Evolutionary conservation across 495 filamentous ascomycete species (phyloP).

Genomic region (Neurospora sp.): DNA sequence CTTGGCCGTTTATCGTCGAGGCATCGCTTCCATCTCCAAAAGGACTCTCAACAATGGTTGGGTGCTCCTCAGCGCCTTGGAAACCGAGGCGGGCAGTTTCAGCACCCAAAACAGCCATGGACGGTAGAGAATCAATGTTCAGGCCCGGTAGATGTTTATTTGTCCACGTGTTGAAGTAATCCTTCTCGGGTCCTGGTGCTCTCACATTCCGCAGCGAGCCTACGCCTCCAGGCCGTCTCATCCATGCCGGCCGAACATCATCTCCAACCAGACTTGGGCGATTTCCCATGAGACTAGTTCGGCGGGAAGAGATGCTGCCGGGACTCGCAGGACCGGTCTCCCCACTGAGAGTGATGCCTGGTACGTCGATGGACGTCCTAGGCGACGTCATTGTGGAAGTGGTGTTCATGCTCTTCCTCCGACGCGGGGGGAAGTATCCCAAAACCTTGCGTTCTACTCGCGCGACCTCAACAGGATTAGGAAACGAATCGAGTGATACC

Average conservation of each 20-base stretch:
- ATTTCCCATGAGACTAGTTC: conserved; percentile 25
- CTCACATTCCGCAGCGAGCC: conserved; percentile 63
- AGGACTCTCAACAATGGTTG: conserved; percentile 40
- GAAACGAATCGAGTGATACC: conserved; percentile 65
- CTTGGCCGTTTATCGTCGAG: conserved; percentile 20
- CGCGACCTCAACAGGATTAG: conserved; percentile 69
- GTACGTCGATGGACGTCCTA: conserved; percentile 52
- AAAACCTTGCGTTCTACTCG: conserved; percentile 70
- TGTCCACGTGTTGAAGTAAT: conserved; percentile 71
- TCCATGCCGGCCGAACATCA: conserved; percentile 37
- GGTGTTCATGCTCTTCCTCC: conserved; percentile 61
- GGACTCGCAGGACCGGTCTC: conserved; percentile 26
- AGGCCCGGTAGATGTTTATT: conserved; percentile 66
- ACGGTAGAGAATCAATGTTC: conserved; percentile 46
- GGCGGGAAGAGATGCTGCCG: conserved; percentile 29
- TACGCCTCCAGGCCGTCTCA: conserved; percentile 75
- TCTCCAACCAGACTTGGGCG: conserved; percentile 18
- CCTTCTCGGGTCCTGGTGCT: conserved; percentile 68
- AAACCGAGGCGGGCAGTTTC: conserved; percentile 43
- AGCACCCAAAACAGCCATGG: conserved; percentile 42
- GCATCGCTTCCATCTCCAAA: conserved; percentile 34
- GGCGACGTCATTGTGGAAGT: conserved; percentile 50
- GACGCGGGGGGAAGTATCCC: conserved; percentile 83
- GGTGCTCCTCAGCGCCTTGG: conserved; percentile 16
- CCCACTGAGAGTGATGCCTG: conserved; percentile 27